These are phyloP conservation scores for Chondrus crispus DNA, from an alignment of 23 red algal species.

Conservation along the genomic window DNA sequence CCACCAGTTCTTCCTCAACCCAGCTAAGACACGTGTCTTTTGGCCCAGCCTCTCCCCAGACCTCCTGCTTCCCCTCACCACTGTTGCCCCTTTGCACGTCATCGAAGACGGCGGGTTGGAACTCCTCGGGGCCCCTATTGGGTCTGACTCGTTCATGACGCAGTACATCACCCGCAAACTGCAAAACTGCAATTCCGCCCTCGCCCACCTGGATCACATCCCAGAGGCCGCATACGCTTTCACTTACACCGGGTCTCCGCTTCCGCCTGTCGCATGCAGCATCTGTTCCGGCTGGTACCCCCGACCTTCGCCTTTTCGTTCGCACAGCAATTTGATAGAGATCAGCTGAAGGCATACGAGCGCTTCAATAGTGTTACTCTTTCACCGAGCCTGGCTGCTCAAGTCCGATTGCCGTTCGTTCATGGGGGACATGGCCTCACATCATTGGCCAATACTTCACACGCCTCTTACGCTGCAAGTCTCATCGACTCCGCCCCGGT, in stretches of 20 bases:
- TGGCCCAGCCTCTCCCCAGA: too few relatives aligned
- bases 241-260: neutral
- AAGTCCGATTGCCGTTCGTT: neutral
- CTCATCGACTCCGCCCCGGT: neutral
- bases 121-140: too few relatives aligned
- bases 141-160: too few relatives aligned
- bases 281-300: neutral
- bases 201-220: too few relatives aligned
- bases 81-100: too few relatives aligned
- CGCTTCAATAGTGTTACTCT: neutral
- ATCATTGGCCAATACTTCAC: neutral
- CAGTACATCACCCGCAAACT: too few relatives aligned
- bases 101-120: too few relatives aligned
- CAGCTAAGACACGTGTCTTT: too few relatives aligned
- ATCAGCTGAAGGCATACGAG: neutral
- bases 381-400: neutral
- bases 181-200: too few relatives aligned
- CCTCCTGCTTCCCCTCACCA: too few relatives aligned
- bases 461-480: neutral
- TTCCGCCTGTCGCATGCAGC: neutral
- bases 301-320: neutral
- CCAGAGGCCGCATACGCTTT: too few relatives aligned
- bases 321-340: neutral
- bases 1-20: too few relatives aligned
- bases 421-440: neutral